phyloP scores from a whole-genome alignment of 2,329 filamentous ascomycete genomes.

The Harringtonia lauricola region DNA sequence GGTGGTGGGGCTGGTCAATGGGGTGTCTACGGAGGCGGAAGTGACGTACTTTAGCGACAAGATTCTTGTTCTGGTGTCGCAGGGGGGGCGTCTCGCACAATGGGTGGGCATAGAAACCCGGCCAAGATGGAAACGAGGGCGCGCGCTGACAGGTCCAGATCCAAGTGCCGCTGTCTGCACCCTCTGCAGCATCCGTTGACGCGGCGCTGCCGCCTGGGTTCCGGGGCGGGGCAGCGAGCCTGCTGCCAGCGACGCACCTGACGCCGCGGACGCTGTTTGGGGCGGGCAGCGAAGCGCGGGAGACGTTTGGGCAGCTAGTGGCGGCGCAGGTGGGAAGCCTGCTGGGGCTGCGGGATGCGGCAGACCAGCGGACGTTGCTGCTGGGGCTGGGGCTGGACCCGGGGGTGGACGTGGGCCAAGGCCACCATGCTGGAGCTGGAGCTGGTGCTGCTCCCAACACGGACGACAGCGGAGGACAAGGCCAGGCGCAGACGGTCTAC shows the following conservation, averaged over 20 bases:
- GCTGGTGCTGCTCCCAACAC: too few species aligned
- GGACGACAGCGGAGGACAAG: not conserved
- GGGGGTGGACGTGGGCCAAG: slow-evolving; percentile 34
- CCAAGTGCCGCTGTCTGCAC: slow-evolving; percentile 65
- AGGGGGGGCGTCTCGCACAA: slow-evolving; percentile 76
- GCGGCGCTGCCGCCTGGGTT: slow-evolving; percentile 39
- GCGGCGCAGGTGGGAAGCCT: slow-evolving; percentile 81
- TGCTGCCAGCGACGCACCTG: slow-evolving; percentile 68
- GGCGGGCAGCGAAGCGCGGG: slow-evolving; percentile 65
- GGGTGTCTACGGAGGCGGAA: slow-evolving; percentile 60
- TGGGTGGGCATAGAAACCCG: too few species aligned
- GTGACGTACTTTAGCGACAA: slow-evolving; percentile 75
- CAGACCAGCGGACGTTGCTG: slow-evolving; percentile 49
- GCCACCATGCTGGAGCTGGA: too few species aligned
- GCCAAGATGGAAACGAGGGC: too few species aligned
- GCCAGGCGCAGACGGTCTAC: slow-evolving; percentile 33
- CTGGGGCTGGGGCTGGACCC: slow-evolving; percentile 45
- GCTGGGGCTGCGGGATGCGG: slow-evolving; percentile 59
- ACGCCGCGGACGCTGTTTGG: slow-evolving; percentile 83
- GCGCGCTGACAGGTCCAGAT: slow-evolving; percentile 35
- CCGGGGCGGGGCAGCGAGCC: slow-evolving; percentile 16
- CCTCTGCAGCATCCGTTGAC: slow-evolving; percentile 53
- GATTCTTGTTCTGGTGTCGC: slow-evolving; percentile 80
- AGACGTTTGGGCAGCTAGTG: slow-evolving; percentile 77
- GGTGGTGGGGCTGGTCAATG: slow-evolving; percentile 51